Percentiles rank a stretch among this genome's conserved stretches.
phyloP scores from a whole-genome alignment of 2,329 filamentous ascomycete species.

The Cadophora gregata region DNA sequence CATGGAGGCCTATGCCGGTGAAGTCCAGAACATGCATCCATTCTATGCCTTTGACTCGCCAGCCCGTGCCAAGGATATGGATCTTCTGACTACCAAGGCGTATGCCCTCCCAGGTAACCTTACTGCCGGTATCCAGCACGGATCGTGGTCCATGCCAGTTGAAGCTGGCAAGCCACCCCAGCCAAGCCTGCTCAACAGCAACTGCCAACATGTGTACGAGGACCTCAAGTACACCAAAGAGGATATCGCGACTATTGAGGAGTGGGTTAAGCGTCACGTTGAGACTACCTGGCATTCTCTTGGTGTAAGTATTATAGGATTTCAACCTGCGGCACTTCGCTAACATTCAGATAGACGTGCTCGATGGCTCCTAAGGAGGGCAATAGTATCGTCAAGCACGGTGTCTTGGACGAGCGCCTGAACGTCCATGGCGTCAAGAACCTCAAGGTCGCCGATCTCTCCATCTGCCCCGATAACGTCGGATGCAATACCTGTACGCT shows the following conservation, averaged over 20 bases:
- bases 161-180: slow-evolving; percentile 55
- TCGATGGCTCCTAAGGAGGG: slow-evolving; percentile 52
- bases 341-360: slow-evolving; percentile 47
- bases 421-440: slow-evolving; percentile 49
- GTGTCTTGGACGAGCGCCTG: slow-evolving; percentile 48
- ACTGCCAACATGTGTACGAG: slow-evolving; percentile 62
- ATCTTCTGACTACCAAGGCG: slow-evolving; percentile 74
- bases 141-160: slow-evolving; percentile 70
- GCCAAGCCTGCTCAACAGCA: slow-evolving; percentile 64
- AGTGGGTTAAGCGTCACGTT: slow-evolving; percentile 66
- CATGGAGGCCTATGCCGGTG: slow-evolving; percentile 58
- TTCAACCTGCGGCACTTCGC: slow-evolving; percentile 29
- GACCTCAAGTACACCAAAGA: slow-evolving; percentile 69
- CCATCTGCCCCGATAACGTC: slow-evolving; percentile 46
- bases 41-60: slow-evolving; percentile 74
- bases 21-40: slow-evolving; percentile 64
- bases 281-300: slow-evolving; percentile 48
- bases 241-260: slow-evolving; percentile 56
- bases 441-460: slow-evolving; percentile 52
- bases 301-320: slow-evolving; percentile 45
- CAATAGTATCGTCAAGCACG: slow-evolving; percentile 73
- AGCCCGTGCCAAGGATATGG: slow-evolving; percentile 74
- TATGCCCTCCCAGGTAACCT: slow-evolving; percentile 66
- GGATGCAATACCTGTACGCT: slow-evolving; percentile 50
- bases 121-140: slow-evolving; percentile 50